phyloP scores from a whole-genome alignment of 352 stramenopile species.

The Thraustotheca clavata region DNA sequence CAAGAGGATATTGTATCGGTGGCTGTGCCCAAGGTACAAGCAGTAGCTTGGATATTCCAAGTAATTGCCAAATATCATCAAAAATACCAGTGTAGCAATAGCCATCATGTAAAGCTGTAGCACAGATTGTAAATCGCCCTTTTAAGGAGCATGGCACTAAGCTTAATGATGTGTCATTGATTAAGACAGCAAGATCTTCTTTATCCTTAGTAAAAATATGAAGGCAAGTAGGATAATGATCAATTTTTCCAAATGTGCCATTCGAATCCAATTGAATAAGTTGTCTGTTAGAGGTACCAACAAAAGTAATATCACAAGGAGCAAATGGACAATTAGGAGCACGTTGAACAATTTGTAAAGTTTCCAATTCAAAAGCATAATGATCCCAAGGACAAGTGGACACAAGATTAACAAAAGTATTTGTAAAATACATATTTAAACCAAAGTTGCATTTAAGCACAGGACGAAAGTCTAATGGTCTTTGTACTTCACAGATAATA shows the following conservation, averaged over 20 bases:
- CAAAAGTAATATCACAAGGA: background rate
- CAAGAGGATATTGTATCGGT: background rate
- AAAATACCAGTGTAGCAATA: background rate
- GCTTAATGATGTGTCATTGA: background rate
- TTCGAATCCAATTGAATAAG: background rate
- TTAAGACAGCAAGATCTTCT: background rate
- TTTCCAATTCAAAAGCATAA: background rate
- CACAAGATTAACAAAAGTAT: background rate
- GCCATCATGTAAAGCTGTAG: background rate
- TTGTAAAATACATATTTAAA: background rate
- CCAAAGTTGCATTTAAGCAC: conserved; percentile 1
- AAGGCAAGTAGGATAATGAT: too few species aligned
- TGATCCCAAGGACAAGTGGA: conserved; percentile 1
- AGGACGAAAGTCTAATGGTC: background rate
- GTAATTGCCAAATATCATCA: background rate
- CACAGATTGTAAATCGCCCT: background rate
- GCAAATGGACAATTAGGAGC: background rate
- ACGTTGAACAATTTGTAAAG: background rate
- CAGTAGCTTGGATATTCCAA: background rate
- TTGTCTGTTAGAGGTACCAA: background rate
- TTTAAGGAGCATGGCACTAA: background rate
- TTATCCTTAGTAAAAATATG: too few species aligned
- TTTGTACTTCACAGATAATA: background rate
- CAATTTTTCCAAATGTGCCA: background rate
- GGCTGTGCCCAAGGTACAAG: background rate